Evolutionary conservation across 495 filamentous ascomycete genomes (phyloP).

Genomic region (Penicillium chermesinum): DNA sequence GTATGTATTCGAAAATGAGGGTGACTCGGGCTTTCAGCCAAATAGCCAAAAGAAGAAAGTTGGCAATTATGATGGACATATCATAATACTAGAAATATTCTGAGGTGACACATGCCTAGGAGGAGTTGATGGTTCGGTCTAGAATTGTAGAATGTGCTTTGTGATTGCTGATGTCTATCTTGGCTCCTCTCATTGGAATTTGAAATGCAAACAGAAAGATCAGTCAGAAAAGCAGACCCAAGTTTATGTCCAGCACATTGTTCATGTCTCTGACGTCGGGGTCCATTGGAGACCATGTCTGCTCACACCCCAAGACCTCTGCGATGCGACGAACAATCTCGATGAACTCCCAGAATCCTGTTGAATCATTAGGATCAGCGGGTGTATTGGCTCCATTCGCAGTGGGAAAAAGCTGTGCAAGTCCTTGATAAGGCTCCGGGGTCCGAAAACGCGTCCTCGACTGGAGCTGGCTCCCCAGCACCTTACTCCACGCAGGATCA

Average conservation of each 20-base stretch:
- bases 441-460: neutral
- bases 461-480: neutral
- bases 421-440: slow-evolving; percentile 28
- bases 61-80: no score
- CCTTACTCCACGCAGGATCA: slow-evolving; percentile 46
- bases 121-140: no score
- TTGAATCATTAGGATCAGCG: slow-evolving; percentile 6
- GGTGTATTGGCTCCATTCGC: neutral
- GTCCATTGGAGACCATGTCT: neutral
- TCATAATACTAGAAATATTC: no score
- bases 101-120: no score
- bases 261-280: neutral
- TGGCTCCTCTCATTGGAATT: no score
- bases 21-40: no score
- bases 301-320: slow-evolving; percentile 19
- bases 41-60: no score
- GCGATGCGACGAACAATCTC: slow-evolving; percentile 26
- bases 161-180: no score
- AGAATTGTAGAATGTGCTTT: no score
- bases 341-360: slow-evolving; percentile 32
- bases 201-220: no score
- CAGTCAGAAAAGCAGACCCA: no score
- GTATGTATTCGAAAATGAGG: no score
- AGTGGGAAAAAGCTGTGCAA: slow-evolving; percentile 45
- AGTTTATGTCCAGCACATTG: slow-evolving; percentile 19